Evolutionary conservation across 345 rosid species (phyloP).

Genomic region (Kandelia obovata): DNA sequence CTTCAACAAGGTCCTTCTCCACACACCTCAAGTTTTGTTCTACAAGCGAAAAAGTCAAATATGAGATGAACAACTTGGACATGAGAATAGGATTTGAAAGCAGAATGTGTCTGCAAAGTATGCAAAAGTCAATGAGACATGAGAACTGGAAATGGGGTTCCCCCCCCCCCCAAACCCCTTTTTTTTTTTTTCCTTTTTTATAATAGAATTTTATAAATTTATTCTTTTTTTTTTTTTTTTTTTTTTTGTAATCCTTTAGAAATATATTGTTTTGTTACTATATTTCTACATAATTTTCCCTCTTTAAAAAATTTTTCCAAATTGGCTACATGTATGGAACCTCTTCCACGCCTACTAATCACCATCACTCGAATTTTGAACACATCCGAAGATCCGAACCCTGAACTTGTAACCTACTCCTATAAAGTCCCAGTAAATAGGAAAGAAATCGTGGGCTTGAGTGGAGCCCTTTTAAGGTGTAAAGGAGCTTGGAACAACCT

Average conservation of each 20-base stretch:
- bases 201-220: too few relatives aligned
- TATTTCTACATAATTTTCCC: too few relatives aligned
- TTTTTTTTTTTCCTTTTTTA: too few relatives aligned
- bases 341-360: neutral
- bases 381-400: neutral
- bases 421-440: slow-evolving; percentile 14
- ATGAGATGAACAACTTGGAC: neutral
- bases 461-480: neutral
- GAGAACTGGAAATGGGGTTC: too few relatives aligned
- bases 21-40: neutral
- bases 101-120: neutral
- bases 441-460: neutral
- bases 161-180: too few relatives aligned
- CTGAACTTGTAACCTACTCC: neutral
- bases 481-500: neutral
- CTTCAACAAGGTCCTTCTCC: slow-evolving; percentile 1
- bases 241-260: too few relatives aligned
- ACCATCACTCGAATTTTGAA: neutral
- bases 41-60: neutral
- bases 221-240: too few relatives aligned
- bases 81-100: neutral
- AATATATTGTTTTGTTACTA: too few relatives aligned
- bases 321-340: neutral
- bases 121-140: too few relatives aligned
- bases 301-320: neutral